Percentiles rank a stretch among this genome's conserved stretches.
These are phyloP conservation scores for Galerina marginata DNA, from an alignment of 768 basidiomycete species.

Conservation along the genomic window DNA sequence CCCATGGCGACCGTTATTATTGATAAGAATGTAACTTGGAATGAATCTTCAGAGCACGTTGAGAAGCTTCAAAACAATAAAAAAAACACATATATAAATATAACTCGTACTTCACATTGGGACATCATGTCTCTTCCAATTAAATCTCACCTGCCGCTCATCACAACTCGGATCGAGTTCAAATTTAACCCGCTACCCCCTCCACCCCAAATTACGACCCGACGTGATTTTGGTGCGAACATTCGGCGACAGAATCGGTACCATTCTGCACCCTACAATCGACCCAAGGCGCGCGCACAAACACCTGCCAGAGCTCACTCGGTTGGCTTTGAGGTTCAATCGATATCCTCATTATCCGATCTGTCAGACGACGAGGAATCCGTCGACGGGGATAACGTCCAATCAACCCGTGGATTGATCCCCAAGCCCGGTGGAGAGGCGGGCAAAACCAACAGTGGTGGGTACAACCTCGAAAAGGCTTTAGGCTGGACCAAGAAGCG, in stretches of 20 bases:
- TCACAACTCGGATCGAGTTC: constrained; percentile 7
- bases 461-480: constrained; percentile 5
- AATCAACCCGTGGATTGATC: not conserved
- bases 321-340: not conserved
- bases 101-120: not conserved
- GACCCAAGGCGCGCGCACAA: not conserved
- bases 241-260: not conserved
- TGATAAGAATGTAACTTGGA: too few relatives aligned
- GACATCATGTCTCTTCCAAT: not conserved
- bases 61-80: not conserved
- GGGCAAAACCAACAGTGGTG: constrained; percentile 1
- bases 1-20: too few relatives aligned
- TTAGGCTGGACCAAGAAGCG: not conserved
- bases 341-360: not conserved
- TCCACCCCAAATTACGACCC: constrained; percentile 4
- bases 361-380: not conserved
- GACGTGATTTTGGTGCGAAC: not conserved
- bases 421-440: constrained; percentile 10
- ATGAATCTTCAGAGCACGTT: too few relatives aligned
- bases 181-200: constrained; percentile 2
- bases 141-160: constrained; percentile 10
- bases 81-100: not conserved
- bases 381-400: not conserved
- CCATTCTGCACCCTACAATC: not conserved
- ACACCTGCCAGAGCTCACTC: not conserved